These are phyloP conservation scores for Magnolia kwangsiensis DNA, from an alignment of 164 flowering plant genomes.

Conservation along the genomic window DNA sequence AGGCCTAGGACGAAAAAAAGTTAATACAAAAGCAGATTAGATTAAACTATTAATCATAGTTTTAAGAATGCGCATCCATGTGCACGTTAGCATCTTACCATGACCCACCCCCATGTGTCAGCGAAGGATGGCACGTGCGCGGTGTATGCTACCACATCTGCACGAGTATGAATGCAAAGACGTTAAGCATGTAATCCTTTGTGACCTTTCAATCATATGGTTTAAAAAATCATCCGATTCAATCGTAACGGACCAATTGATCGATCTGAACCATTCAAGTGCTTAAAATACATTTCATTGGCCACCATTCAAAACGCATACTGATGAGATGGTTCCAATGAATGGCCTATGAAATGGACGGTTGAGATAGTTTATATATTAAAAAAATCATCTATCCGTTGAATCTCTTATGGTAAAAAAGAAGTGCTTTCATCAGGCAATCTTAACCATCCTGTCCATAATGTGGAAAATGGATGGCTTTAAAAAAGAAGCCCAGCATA, in stretches of 20 bases:
- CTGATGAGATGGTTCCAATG: not conserved
- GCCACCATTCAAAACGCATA: too few species aligned
- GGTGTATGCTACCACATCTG: slow-evolving; percentile 78
- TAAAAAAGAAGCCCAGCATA: too few species aligned
- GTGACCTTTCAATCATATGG: too few species aligned
- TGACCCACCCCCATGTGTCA: slow-evolving; percentile 97
- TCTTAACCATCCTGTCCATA: too few species aligned
- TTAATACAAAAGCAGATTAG: not conserved
- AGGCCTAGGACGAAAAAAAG: slow-evolving; percentile 43
- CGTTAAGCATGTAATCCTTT: not conserved
- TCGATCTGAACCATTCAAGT: too few species aligned
- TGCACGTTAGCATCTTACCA: slow-evolving; percentile 34
- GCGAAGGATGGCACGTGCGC: slow-evolving; percentile 92
- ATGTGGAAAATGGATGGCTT: too few species aligned
- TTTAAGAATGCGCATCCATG: not conserved
- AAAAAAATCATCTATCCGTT: too few species aligned
- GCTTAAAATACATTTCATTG: too few species aligned
- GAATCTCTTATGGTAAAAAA: too few species aligned
- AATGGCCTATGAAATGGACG: not conserved
- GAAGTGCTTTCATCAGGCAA: too few species aligned
- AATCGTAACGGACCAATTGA: too few species aligned
- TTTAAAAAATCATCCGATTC: too few species aligned
- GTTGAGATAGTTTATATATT: not conserved
- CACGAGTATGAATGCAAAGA: not conserved
- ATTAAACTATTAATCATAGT: not conserved